phyloP scores from a whole-genome alignment of 805 yeast species.

The Starmerella bacillaris region DNA sequence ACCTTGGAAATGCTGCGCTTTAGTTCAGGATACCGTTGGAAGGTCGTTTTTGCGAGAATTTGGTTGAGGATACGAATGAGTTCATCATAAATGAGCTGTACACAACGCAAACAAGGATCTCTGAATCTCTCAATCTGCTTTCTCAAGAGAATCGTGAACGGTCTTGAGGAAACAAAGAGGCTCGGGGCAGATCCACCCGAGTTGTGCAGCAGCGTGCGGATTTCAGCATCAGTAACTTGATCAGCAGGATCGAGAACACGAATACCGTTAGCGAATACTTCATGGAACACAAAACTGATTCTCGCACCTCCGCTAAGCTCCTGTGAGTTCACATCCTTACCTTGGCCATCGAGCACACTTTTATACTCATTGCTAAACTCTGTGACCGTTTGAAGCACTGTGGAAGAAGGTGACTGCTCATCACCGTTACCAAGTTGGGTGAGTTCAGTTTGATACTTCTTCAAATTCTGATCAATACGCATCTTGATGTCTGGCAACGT shows the following conservation, averaged over 20 bases:
- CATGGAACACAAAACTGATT: constrained; percentile 93
- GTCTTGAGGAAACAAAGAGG: constrained; percentile 89
- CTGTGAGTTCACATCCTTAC: constrained; percentile 69
- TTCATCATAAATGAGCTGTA: constrained; percentile 83
- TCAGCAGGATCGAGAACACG: constrained; percentile 88
- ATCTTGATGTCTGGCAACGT: constrained; percentile 85
- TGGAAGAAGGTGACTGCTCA: constrained; percentile 66
- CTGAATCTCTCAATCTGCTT: constrained; percentile 87
- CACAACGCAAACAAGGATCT: constrained; percentile 81
- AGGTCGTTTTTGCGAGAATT: constrained; percentile 63
- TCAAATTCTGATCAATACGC: constrained; percentile 69
- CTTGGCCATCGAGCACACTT: constrained; percentile 83
- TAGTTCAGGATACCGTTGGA: constrained; percentile 78
- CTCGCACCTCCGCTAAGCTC: constrained; percentile 97
- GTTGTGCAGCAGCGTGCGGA: constrained; percentile 91
- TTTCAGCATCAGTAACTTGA: constrained; percentile 86
- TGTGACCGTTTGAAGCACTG: constrained; percentile 79
- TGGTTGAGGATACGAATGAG: constrained; percentile 78
- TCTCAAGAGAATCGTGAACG: constrained; percentile 84
- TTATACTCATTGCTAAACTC: constrained; percentile 86
- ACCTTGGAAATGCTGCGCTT: constrained; percentile 70
- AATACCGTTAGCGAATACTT: constrained; percentile 84
- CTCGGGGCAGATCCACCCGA: constrained; percentile 94
- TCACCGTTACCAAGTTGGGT: constrained; percentile 62
- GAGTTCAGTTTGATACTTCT: constrained; percentile 70